Base-by-base conservation (phyloP, 2,329 filamentous ascomycete genomes). In the Sporothrix sp. region DNA sequence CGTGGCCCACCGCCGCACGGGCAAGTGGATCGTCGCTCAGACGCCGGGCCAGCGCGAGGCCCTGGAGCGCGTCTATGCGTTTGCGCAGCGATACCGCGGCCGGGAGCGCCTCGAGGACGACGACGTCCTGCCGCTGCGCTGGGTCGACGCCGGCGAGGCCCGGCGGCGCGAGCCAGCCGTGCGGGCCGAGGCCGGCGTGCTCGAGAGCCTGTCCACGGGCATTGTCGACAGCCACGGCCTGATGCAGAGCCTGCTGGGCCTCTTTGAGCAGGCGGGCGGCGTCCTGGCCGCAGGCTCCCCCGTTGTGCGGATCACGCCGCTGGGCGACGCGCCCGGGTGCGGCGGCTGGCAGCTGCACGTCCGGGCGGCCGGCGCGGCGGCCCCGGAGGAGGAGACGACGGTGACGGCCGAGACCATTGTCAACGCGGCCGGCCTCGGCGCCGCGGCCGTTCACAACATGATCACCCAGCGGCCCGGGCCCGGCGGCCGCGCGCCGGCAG, bases 1-100 rank as follows among this genome's bases (percentile, higher is more conserved):
- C 52, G 84, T 98, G 46, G 79, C 80, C 0, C 78, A 93, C 67
- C 74, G 74, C 49, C 84, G 84, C 63, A 85, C 81, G 21, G 89
- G 89, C 53, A 97, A 96, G 71, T 96, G 91, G 90, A 85, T 97
- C 60, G 86, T 97, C 1, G 91, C 91, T 1, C 93, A 97, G 70
- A 84, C 81, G 48, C 73, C 74, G 1, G 69, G 68, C 42, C 87
- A 97, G 70, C 75, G 78, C 62, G 74, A 70, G n/a, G 79, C 79
- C 39, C 78, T 77, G 2, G 67, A 81, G 57, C 64, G 61, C 18
- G 66, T 84, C 18, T 68, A 76, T 55, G 62, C 62, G 9, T 68
- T 75, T 45, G 76, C 71, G 55, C 54, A 60, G 1, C 56, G 57
- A 1, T 58, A 59, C 60, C 69, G n/a, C 63, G 59, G 59, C 25